Percentiles rank a stretch among this genome's conserved stretches.
phyloP scores from a whole-genome alignment of 2,329 filamentous ascomycete species.

The Diaporthe nobilis region DNA sequence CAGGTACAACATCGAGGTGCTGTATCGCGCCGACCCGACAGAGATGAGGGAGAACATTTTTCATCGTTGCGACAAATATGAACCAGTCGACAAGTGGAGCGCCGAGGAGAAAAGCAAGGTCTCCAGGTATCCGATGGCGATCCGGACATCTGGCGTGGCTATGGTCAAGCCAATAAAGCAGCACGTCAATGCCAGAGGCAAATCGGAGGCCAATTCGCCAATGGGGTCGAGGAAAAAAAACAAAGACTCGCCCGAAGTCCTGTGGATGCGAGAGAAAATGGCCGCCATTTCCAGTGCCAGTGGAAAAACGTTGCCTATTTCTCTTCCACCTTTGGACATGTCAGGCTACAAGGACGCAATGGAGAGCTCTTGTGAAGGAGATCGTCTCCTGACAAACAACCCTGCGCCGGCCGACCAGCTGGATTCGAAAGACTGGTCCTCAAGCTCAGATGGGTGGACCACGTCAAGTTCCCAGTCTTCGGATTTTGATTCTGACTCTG shows the following conservation, averaged over 20 bases:
- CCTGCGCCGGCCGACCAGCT: neutral
- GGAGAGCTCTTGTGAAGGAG: neutral
- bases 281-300: too few relatives aligned
- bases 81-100: neutral
- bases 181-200: accelerated
- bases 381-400: neutral
- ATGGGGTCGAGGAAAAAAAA: neutral
- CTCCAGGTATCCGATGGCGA: neutral
- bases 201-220: neutral
- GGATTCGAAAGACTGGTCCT: neutral
- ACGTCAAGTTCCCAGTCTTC: neutral
- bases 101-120: neutral
- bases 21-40: neutral
- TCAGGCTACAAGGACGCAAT: neutral
- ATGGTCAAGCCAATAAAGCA: accelerated
- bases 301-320: neutral
- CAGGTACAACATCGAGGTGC: neutral
- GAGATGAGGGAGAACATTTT: neutral
- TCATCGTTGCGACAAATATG: too few relatives aligned
- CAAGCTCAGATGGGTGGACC: neutral
- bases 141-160: neutral
- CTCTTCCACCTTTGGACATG: neutral
- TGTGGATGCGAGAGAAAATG: neutral
- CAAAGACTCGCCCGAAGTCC: too few relatives aligned
- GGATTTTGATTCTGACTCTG: neutral